phyloP scores from a whole-genome alignment of 129 eudicot species.

The Scalesia atractyloides region DNA sequence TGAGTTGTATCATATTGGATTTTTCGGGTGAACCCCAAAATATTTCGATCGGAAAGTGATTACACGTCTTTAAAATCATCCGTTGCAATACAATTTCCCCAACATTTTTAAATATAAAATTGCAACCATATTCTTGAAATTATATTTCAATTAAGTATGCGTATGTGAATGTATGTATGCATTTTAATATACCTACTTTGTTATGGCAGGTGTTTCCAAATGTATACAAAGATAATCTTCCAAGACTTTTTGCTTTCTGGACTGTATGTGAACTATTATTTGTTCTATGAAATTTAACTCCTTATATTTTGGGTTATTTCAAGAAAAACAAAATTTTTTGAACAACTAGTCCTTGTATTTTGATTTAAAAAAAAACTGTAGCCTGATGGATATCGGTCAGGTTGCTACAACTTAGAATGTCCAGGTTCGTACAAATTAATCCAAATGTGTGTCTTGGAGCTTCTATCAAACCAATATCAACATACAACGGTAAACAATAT shows the following conservation, averaged over 20 bases:
- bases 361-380: constrained; percentile 25
- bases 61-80: no score
- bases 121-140: no score
- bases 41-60: no score
- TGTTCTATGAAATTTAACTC: not conserved
- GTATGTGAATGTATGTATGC: not conserved
- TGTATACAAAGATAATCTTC: constrained; percentile 63
- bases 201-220: constrained; percentile 66
- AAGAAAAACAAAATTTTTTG: not conserved
- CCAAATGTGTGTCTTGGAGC: constrained; percentile 69
- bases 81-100: no score
- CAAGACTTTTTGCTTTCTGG: constrained; percentile 87
- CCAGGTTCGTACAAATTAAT: constrained; percentile 77
- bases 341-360: not conserved
- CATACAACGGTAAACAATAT: constrained; percentile 69
- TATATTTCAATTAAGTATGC: no score
- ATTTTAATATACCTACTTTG: constrained; percentile 15
- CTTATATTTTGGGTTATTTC: not conserved
- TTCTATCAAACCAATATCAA: constrained; percentile 68
- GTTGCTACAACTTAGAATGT: constrained; percentile 88
- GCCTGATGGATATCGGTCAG: constrained; percentile 77
- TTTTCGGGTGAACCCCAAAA: no score
- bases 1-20: no score
- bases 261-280: constrained; percentile 54
- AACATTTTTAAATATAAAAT: no score